Evolutionary conservation across 192 early-diverging fungal species (phyloP).

Genomic region (Umbelopsis vinacea): DNA sequence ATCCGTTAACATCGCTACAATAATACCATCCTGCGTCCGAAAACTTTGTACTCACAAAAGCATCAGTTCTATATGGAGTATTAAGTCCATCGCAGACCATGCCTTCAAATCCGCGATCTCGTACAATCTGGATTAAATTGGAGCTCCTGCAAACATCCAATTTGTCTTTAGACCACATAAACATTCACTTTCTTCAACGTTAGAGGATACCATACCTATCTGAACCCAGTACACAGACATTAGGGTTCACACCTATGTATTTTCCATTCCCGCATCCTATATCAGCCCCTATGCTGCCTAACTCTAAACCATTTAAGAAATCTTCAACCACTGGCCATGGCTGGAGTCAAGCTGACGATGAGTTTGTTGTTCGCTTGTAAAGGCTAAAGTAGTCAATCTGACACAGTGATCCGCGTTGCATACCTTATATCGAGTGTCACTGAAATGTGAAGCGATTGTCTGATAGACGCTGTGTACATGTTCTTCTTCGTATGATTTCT

Average conservation of each 20-base stretch:
- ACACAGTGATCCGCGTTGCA: not conserved
- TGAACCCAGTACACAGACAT: constrained; percentile 81
- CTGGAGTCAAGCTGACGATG: constrained; percentile 33
- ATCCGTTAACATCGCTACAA: not conserved
- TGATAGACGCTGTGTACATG: constrained; percentile 95
- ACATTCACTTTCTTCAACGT: not conserved
- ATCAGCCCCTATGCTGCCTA: constrained; percentile 87
- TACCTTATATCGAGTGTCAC: constrained; percentile 92
- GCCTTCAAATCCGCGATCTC: constrained; percentile 75
- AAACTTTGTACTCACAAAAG: constrained; percentile 66
- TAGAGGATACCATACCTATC: constrained; percentile 62
- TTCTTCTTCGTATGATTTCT: constrained; percentile 66
- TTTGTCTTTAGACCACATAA: not conserved
- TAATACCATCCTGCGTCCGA: not conserved
- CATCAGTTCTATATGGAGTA: constrained; percentile 70
- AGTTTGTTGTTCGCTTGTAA: not conserved
- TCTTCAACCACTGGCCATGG: constrained; percentile 96
- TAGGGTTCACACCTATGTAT: constrained; percentile 89
- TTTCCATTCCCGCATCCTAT: constrained; percentile 99
- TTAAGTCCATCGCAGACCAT: constrained; percentile 81
- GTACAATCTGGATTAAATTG: constrained; percentile 77
- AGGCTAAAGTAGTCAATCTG: not conserved
- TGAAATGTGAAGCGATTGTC: constrained; percentile 91
- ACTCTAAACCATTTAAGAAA: constrained; percentile 65
- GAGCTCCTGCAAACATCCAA: constrained; percentile 58